These are phyloP conservation scores for Kalmanozyma brasiliensis DNA, from an alignment of 1,284 basidiomycete genomes.

Conservation along the genomic window DNA sequence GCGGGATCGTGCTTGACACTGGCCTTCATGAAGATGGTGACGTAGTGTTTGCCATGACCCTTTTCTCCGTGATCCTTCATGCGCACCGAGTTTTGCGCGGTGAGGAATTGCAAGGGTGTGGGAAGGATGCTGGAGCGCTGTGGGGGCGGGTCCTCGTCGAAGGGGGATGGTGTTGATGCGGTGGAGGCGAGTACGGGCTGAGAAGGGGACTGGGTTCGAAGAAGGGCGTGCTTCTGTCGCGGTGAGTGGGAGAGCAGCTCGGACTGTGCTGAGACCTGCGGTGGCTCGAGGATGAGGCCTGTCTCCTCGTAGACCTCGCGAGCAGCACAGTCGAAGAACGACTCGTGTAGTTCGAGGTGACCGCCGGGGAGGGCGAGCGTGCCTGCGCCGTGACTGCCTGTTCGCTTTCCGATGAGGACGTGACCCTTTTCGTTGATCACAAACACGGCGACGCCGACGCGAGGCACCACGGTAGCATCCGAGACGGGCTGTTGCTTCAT, in stretches of 20 bases:
- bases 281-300: constrained; percentile 37
- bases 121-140: neutral
- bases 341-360: constrained; percentile 65
- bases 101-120: constrained; percentile 44
- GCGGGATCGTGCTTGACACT: constrained; percentile 20
- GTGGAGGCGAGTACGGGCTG: constrained; percentile 16
- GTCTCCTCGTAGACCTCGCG: constrained; percentile 53
- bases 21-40: constrained; percentile 64
- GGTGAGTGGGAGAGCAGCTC: constrained; percentile 11
- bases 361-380: constrained; percentile 63
- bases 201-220: constrained; percentile 16
- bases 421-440: constrained; percentile 51
- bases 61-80: constrained; percentile 43
- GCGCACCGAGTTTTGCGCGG: constrained; percentile 45
- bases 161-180: constrained; percentile 12
- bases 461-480: constrained; percentile 46
- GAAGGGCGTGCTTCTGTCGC: constrained; percentile 3
- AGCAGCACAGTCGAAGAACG: constrained; percentile 58
- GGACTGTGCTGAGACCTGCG: constrained; percentile 8
- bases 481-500: constrained; percentile 16
- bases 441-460: constrained; percentile 65
- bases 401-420: constrained; percentile 61
- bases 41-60: constrained; percentile 58
- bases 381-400: constrained; percentile 63
- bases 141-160: neutral